These are phyloP conservation scores for Tolypocladium album DNA, from an alignment of 2,329 filamentous ascomycete species.

Conservation along the genomic window DNA sequence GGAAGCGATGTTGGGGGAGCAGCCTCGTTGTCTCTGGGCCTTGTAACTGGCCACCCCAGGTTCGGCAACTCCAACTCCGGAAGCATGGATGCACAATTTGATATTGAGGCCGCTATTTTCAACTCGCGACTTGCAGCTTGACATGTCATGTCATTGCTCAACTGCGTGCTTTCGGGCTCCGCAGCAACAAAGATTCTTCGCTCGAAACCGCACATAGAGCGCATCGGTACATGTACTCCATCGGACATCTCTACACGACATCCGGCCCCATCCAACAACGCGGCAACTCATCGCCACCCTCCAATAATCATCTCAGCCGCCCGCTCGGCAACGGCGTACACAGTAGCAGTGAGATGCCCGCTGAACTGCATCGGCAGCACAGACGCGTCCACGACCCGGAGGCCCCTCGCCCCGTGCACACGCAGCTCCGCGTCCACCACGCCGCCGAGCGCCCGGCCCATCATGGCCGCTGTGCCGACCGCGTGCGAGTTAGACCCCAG, in stretches of 20 bases:
- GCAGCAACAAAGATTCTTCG: neutral
- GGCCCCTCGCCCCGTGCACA: constrained; percentile 24
- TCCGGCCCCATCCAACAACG: neutral
- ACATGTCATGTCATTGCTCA: neutral
- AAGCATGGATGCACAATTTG: too few species aligned
- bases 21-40: neutral
- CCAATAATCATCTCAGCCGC: constrained; percentile 5
- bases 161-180: too few species aligned
- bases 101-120: neutral
- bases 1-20: neutral
- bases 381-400: constrained; percentile 10
- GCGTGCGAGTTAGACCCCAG: constrained; percentile 29
- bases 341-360: constrained; percentile 6
- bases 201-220: neutral
- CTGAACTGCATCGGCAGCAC: constrained; percentile 9
- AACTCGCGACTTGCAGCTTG: neutral
- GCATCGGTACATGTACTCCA: too few species aligned
- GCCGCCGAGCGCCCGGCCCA: constrained; percentile 35
- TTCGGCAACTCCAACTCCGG: neutral
- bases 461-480: constrained; percentile 38
- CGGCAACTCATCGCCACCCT: neutral
- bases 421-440: constrained; percentile 35
- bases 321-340: constrained; percentile 9
- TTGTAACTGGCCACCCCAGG: neutral
- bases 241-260: neutral